Percentiles rank a stretch among this genome's conserved stretches.
Conservation (phyloP, 768 basidiomycete genomes). For the Leucocoprinus sp. region DNA sequence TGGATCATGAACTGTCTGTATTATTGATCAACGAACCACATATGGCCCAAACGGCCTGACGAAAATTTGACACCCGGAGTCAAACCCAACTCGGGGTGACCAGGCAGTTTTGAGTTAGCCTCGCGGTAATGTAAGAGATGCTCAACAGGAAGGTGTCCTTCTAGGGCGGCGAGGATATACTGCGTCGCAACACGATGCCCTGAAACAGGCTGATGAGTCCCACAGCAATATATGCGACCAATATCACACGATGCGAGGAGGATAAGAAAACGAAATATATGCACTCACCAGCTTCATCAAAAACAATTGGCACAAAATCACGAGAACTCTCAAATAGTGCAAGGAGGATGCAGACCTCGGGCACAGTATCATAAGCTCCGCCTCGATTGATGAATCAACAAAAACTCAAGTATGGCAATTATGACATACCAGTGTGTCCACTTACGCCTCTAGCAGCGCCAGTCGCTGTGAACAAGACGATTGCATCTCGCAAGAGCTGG, state of each 20-base stretch:
- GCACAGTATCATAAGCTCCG: slow-evolving; percentile 70
- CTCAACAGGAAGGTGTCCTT: slow-evolving; percentile 62
- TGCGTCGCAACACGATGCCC: slow-evolving; percentile 90
- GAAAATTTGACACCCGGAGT: slow-evolving; percentile 94
- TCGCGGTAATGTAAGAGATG: slow-evolving; percentile 81
- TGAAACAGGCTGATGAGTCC: slow-evolving; percentile 17
- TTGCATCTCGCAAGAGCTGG: slow-evolving; percentile 74
- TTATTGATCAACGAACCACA: slow-evolving; percentile 46
- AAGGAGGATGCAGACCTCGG: slow-evolving; percentile 76
- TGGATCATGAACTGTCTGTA: no score
- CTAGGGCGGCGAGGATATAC: slow-evolving; percentile 73
- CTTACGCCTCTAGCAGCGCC: slow-evolving; percentile 82
- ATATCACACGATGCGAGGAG: not conserved
- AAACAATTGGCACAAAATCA: slow-evolving; percentile 60
- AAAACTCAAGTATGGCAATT: not conserved
- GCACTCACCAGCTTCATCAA: slow-evolving; percentile 74
- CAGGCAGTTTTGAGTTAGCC: slow-evolving; percentile 80
- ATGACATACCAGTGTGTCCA: slow-evolving; percentile 64
- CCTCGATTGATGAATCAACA: slow-evolving; percentile 24
- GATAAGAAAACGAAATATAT: not conserved
- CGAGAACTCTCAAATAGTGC: slow-evolving; percentile 60
- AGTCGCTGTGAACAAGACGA: slow-evolving; percentile 80
- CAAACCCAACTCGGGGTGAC: slow-evolving; percentile 82
- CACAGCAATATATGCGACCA: not conserved
- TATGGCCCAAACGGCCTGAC: slow-evolving; percentile 85